These are phyloP conservation scores for Dryas alaskensis DNA, from an alignment of 306 rosid genomes.

Conservation along the genomic window DNA sequence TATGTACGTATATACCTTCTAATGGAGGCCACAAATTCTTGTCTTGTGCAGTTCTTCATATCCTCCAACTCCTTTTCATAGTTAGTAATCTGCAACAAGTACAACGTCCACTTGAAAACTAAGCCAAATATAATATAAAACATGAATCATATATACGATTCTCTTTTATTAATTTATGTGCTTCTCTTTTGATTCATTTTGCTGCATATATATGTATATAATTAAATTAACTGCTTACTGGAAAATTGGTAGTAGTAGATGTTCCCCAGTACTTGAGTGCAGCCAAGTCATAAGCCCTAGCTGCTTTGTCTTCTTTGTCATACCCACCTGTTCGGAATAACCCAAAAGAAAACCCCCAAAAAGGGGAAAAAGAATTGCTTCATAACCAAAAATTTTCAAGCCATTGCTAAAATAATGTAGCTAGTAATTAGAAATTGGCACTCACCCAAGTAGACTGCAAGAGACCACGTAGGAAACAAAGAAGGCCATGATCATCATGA, in stretches of 20 bases:
- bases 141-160: too few species aligned
- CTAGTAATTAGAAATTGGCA: not conserved
- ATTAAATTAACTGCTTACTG: conserved; percentile 35
- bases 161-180: too few species aligned
- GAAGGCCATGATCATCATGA: conserved; percentile 1
- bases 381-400: not conserved
- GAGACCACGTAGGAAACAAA: conserved; percentile 9
- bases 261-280: conserved; percentile 98
- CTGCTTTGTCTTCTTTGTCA: conserved; percentile 99
- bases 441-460: conserved; percentile 39
- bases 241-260: conserved; percentile 95
- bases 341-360: not conserved
- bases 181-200: too few species aligned
- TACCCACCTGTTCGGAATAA: conserved; percentile 62
- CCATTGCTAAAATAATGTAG: not conserved
- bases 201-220: too few species aligned
- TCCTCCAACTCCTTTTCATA: conserved; percentile 96
- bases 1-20: conserved; percentile 51
- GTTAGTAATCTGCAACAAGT: conserved; percentile 59
- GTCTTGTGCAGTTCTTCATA: conserved; percentile 98
- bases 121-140: not conserved
- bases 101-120: not conserved
- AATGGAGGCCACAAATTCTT: conserved; percentile 96
- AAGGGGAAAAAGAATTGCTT: not conserved
- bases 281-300: conserved; percentile 97